Base-by-base conservation (phyloP, 176 grass and related monocot genomes). In the Oryza glumipatula region DNA sequence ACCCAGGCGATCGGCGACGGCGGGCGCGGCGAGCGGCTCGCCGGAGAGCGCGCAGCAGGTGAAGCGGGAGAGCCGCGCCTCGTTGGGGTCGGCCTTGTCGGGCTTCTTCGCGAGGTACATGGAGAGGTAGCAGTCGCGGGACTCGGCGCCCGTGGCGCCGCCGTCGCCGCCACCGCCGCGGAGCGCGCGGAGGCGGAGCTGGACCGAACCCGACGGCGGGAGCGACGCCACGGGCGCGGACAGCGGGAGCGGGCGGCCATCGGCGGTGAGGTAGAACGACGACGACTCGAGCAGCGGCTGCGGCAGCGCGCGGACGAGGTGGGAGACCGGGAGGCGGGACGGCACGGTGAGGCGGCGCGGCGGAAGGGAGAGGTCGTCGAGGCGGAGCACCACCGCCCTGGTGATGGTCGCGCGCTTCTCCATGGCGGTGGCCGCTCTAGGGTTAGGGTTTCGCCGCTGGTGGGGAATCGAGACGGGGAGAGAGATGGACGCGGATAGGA, bases 111-210 rank as follows among this genome's bases (percentile, higher is more conserved):
- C 39, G 60, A 88, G 84, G 85, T 98, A 98, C 96, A 98, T 98
- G 70, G 88, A 95, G 86, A 98, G 96, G 91, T 98, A 98, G 88
- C 96, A 98, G 73, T 98, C 96, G 74, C 93, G 96, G 60, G 96
- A 98, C 88, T 98, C 96, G 65, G 96, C 96, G 41, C 96, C 91
- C 60, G 96, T 98, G 80, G 96, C 91, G 9, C 96, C 96, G 44
- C 96, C 96, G 76, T 98, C 96, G 39, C 96, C 96, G 52, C 96
- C 96, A 21, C 96, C 96, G 48, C 96, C 93, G 0, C 91, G 87
- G 35, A 98, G 91, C 13, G 89, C 90, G 76, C 87, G 89, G 48
- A 89, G 17, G 66, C 87, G 93, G 60, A 92, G 84, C 11, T 85
- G 49, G 41, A 94, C 30, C 14, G 90, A 83, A 13, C 63, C 84